These are phyloP conservation scores for Phtheirospermum japonicum DNA, from an alignment of 257 asterid genomes.

Conservation along the genomic window DNA sequence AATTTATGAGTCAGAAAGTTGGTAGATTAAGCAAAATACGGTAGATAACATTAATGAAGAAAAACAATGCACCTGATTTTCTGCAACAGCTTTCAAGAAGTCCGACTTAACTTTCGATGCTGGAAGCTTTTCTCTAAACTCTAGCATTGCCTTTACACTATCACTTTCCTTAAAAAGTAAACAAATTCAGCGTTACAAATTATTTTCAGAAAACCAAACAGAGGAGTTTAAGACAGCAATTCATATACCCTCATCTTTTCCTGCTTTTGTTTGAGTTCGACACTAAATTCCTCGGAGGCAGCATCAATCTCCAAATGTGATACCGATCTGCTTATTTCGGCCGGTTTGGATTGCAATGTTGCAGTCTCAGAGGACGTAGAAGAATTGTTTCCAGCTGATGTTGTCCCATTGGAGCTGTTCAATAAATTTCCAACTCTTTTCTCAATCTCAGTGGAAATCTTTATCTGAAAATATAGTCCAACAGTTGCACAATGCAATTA, in stretches of 20 bases:
- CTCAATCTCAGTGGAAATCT: conserved; percentile 81
- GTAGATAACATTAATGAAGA: conserved; percentile 13
- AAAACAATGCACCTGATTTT: conserved; percentile 60
- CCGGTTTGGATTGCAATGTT: conserved; percentile 40
- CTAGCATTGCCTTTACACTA: conserved; percentile 65
- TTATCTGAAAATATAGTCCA: conserved; percentile 48
- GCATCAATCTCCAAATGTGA: conserved; percentile 37
- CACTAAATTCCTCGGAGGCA: conserved; percentile 46
- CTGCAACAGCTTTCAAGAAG: conserved; percentile 77
- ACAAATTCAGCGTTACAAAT: conserved; percentile 26
- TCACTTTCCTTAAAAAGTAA: conserved; percentile 56
- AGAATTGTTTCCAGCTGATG: conserved; percentile 35
- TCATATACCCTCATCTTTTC: conserved; percentile 72
- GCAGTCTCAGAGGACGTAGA: conserved; percentile 47
- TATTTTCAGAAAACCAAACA: conserved; percentile 19
- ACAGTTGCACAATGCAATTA: conserved; percentile 12
- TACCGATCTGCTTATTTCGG: conserved; percentile 36
- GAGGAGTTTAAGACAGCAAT: conserved; percentile 22
- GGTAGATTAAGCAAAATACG: not conserved
- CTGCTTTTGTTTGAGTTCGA: conserved; percentile 70
- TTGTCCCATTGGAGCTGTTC: conserved; percentile 45
- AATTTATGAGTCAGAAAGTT: conserved; percentile 1
- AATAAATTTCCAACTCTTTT: conserved; percentile 69
- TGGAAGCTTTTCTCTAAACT: conserved; percentile 83
- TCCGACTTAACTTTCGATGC: conserved; percentile 77